phyloP scores from a whole-genome alignment of 2,329 filamentous ascomycete species.

The Fusarium sororula region DNA sequence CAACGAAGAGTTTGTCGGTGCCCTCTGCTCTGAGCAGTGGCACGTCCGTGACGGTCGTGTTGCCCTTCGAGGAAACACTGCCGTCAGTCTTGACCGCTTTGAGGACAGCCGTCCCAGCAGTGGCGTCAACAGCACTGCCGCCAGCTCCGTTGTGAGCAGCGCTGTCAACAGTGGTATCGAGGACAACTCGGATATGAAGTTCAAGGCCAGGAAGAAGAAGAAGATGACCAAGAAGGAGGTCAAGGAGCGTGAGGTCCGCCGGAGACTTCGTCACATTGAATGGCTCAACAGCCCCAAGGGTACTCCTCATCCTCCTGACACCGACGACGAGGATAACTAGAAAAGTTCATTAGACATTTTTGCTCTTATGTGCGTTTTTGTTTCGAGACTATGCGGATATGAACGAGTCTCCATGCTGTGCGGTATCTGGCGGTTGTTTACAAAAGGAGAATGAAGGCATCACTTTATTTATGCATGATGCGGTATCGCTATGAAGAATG shows the following conservation, averaged over 20 bases:
- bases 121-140: slow-evolving; percentile 62
- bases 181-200: slow-evolving; percentile 83
- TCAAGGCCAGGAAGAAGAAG: slow-evolving; percentile 92
- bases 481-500: slow-evolving; percentile 29
- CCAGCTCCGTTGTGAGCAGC: slow-evolving; percentile 63
- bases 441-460: slow-evolving; percentile 10
- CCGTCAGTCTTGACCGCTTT: slow-evolving; percentile 82
- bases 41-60: slow-evolving; percentile 89
- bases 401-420: slow-evolving; percentile 18
- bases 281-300: slow-evolving; percentile 89
- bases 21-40: slow-evolving; percentile 96
- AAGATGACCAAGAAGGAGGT: slow-evolving; percentile 97
- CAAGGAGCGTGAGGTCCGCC: slow-evolving; percentile 90
- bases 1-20: slow-evolving; percentile 98
- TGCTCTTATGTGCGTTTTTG: slow-evolving; percentile 1
- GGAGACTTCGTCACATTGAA: slow-evolving; percentile 85
- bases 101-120: slow-evolving; percentile 79
- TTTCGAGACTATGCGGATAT: slow-evolving; percentile 7
- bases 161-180: slow-evolving; percentile 84
- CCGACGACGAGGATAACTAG: slow-evolving; percentile 73
- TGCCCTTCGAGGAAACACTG: slow-evolving; percentile 80
- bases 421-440: slow-evolving; percentile 11
- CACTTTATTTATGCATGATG: slow-evolving; percentile 4
- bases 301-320: slow-evolving; percentile 79
- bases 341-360: slow-evolving; percentile 12